These are phyloP conservation scores for Penicillium riverlandense DNA, from an alignment of 495 filamentous ascomycete genomes.

Conservation along the genomic window DNA sequence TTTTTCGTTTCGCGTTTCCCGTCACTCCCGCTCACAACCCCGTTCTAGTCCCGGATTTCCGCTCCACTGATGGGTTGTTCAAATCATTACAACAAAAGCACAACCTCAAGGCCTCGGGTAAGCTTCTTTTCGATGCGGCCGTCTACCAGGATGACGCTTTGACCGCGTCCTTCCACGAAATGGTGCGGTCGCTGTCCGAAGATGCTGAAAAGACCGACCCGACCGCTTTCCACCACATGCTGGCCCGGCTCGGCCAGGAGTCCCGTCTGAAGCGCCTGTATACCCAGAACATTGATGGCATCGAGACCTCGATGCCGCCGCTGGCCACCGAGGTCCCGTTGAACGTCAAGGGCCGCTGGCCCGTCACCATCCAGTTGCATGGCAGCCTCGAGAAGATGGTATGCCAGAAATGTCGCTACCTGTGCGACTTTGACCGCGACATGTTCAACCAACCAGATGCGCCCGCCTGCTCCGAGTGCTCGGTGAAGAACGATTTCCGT, in stretches of 20 bases:
- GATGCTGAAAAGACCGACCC: constrained; percentile 68
- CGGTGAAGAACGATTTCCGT: constrained; percentile 66
- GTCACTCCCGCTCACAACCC: constrained; percentile 12
- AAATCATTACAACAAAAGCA: constrained; percentile 73
- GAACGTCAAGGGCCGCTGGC: constrained; percentile 79
- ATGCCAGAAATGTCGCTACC: constrained; percentile 80
- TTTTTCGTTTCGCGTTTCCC: constrained; percentile 47
- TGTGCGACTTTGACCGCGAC: constrained; percentile 67
- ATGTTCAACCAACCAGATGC: constrained; percentile 79
- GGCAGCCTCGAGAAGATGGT: constrained; percentile 94
- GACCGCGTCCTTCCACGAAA: constrained; percentile 85
- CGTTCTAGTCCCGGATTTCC: constrained; percentile 83
- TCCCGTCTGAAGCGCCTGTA: constrained; percentile 88
- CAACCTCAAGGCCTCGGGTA: constrained; percentile 86
- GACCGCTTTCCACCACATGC: constrained; percentile 87
- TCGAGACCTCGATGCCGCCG: constrained; percentile 79
- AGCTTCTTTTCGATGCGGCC: constrained; percentile 93
- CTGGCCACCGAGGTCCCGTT: constrained; percentile 71
- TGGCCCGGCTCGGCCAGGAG: constrained; percentile 84
- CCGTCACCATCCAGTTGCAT: constrained; percentile 86
- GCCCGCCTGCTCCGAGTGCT: constrained; percentile 73
- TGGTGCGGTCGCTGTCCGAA: constrained; percentile 82
- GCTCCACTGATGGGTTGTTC: constrained; percentile 84
- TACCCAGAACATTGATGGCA: constrained; percentile 91
- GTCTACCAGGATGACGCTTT: constrained; percentile 88